Evolutionary conservation across 2,329 filamentous ascomycete species (phyloP), one percentile per base, ranked within the genome.

Genomic region (Aspergillus sp.): DNA sequence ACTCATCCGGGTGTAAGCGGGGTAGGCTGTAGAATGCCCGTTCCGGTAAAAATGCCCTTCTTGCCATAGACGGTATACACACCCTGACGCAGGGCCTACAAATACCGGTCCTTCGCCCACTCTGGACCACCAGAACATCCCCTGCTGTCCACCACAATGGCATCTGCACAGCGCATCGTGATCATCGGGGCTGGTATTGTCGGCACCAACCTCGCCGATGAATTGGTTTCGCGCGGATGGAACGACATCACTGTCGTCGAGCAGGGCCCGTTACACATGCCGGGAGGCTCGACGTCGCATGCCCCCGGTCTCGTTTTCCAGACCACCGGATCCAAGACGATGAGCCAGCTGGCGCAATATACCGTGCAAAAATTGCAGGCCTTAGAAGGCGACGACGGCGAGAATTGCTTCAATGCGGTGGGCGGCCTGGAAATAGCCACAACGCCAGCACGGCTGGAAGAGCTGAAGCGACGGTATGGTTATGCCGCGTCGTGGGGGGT

Each of bases 181-280:
- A 79, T 81, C 50, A 79, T 81, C 49, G 80, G 80, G 34, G 80
- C 80, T 43, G 80, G 80, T 42, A 82, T 83, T 48, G 80, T 83
- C 48, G 80, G 80, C 41, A 73, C 74, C 48, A 83, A 83, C 49
- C 64, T 83, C 42, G 80, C 80, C 42, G 80, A 83, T 55, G 80
- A 83, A 70, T 73, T 83, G 56, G 72, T 80, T 53, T 70, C 72
- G 27, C 74, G 78, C 56, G 81, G 81, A 68, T 83, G 80, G 79
- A 74, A 61, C 45, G 64, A 82, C 60, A 80, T 83, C 60, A 83
- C 80, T 12, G 80, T 83, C 43, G 66, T 83, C 51, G 80, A 83
- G 52, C 80, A 83, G 61, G 80, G 80, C 0, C 80, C 80, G 2
- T 60, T 83, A 52, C 66, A 71, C 48, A 76, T 83, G 73, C 80